Evolutionary conservation across 352 stramenopile species (phyloP), one percentile per base, ranked within the genome.

Genomic region (Halophytophthora polymorphica): DNA sequence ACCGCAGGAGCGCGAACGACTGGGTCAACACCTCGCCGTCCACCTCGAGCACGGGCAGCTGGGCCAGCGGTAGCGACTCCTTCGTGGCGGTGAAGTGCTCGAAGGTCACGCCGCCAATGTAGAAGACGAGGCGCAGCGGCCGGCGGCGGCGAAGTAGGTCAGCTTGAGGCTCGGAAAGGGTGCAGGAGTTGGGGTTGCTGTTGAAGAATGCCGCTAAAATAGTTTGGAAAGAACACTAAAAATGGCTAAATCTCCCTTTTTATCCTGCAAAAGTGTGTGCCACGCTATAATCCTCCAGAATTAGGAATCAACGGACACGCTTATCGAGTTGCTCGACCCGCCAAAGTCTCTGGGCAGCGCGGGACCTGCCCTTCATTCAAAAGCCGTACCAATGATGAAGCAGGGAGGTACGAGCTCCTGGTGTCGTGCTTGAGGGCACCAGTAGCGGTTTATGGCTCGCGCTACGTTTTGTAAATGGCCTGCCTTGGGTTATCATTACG

Each of bases 1-100:
- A 90, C 18, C 82, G 72, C 29, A 90, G 58, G 36, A 92, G 74
- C 1, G 72, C 66, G 28, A 71, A 48, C n/a, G 73, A 76, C 60
- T 89, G 78, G 14, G 71, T 50, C 31, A 85, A 63, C 6, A 73
- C 43, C 3, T 78, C 56, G 7, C 61, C 73, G 33, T 80, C 59
- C 15, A 83, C 63, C 52, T 71, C 60, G n/a, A 83, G 55, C 44
- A 77, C 67, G 0, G 69, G 73, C 15, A 83, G n/a, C 44, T 72
- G 66, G 0, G 59, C 69, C 39, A 77, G 58, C 1, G 69, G 73
- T 23, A 75, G 45, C 19, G 56, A 48, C 1, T 58, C 53, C 45
- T 79, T 78, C 15, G 54, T 43, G 28, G 51, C 21, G 11, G 2
- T 14, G 41, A 69, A 76, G 19, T 75, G 37, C 13, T 83, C 63